Evolutionary conservation across 2,329 filamentous ascomycete species (phyloP), one percentile per base, ranked within the genome.

Genomic region (Neofusicoccum parvum): DNA sequence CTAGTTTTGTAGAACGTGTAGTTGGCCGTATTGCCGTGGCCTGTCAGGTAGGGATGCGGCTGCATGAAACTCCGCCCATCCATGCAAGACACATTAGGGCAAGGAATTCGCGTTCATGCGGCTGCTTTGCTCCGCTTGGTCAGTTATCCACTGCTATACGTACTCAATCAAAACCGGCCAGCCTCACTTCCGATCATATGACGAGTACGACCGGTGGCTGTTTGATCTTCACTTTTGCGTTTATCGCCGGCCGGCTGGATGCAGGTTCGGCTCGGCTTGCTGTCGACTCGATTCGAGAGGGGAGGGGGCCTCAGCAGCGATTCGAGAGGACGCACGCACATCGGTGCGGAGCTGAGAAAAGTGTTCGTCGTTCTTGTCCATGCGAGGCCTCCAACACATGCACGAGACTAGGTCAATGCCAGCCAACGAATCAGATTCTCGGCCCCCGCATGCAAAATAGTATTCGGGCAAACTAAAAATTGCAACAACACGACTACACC

Each of bases 91-190:
- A 45, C 41, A 45, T 45, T 46, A 46, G 39, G 15, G 17, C 27
- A 48, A 48, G 45, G 56, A 60, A 27, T 9, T 48, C 17, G 43
- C 32, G 56, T 60, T 60, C 56, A 60, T 60, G 56, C 56, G 43
- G 56, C 56, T 48, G n/a, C 34, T 37, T 53, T 32, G 7, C n/a
- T 53, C 34, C 15, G 50, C 56, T 60, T 36, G 27, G 5, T 59
- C 27, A 36, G 10, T 15, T 48, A 15, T 34, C 56, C 15, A 46
- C 43, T 23, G 27, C 10, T 20, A 5, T 48, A 14, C 37, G 10
- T 36, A 37, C n/a, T 48, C 27, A 27, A 37, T 9, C 15, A 32
- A n/a, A n/a, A 46, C 41, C 12, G 15, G 10, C 20, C 37, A 49
- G 27, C 54, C 41, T 27, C 10, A 32, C 20, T 5, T 23, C n/a